Base-by-base conservation (phyloP, 345 rosid species). In the Sisymbrium altissimum region DNA sequence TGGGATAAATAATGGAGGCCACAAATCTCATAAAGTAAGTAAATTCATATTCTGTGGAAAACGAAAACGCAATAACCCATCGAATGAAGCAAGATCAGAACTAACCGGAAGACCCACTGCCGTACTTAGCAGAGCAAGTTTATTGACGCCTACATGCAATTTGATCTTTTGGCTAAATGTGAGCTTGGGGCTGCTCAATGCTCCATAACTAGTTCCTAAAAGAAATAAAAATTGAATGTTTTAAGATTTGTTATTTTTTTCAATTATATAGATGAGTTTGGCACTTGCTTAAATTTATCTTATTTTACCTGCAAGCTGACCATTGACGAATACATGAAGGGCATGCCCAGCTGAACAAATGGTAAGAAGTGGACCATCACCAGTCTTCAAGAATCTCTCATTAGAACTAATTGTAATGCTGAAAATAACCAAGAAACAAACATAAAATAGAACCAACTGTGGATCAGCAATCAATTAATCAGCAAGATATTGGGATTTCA, bases 31-130 rank as follows among this genome's bases (percentile, higher is more conserved):
- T 13, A 32, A 32, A 32, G 11, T 23, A 35, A 6, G 0, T 55
- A 30, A 8, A 18, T 8, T 56, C 61, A 32, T 56, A 10, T 55
- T 5, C 10, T 55, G 40, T 30, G 29, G 13, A 21, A 4, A 15
- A 30, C 29, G 3, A 17, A 56, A 3, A 1, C 13, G 38, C 9
- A 54, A 40, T 23, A 54, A 61, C 14, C 17, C 29, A 61, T 12
- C 49, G 14, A 21, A 49, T 1, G 36, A 30, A 32, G 23, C 13
- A 32, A 18, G 29, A 58, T 36, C 23, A 32, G 9, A 74, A 86
- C 96, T 39, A 64, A 95, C 98, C 86, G 92, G 87, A 12, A 94
- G 95, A 40, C 98, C 98, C 56, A 89, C 93, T 17, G 97, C 73
- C 56, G 82, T 72, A 66, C 97, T 94, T 46, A 91, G 75, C 29